Evolutionary conservation across 768 basidiomycete genomes (phyloP), one percentile per base, ranked within the genome.

Genomic region (Heimioporus sp.): DNA sequence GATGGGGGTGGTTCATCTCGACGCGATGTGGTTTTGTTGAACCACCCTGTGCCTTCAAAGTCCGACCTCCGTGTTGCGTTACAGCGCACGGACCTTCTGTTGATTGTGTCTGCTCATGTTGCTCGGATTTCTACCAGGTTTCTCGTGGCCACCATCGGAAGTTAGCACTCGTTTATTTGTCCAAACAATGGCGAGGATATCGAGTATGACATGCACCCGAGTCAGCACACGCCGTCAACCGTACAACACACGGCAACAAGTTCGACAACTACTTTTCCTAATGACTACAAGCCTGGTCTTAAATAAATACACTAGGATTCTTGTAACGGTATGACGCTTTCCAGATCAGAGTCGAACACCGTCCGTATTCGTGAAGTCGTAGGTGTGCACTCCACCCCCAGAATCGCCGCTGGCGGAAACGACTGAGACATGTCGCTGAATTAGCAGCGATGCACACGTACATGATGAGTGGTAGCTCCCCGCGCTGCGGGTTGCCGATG

Each of bases 391-490:
- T 35, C 74, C 75, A 19, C 80, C 80, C 39, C 73, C 68, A 17
- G 70, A 73, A 60, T 81, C 80, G 5, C 80, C 80, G 15, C 80
- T 81, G 41, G 11, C n/a, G 37, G 11, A 28, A 41, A 46, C 43
- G 43, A 28, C 37, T 56, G 49, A 57, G 32, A 75, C 76, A n/a
- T 2, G 10, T 38, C 24, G 20, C 13, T 34, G 43, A 38, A 15
- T 32, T 34, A 51, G 44, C 37, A 21, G 12, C 44, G 43, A 19
- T 30, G 34, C 48, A 52, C 6, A 77, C 84, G 57, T 65, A 89
- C 86, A 86, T 76, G 49, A 90, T 69, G 2, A 90, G 70, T 7
- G 78, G 72, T 51, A 79, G 69, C 57, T 87, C 82, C 4, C 76
- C 76, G 28, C 69, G 66, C 48, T 66, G 76, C 9, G 69, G 65